Base-by-base conservation (phyloP, 345 rosid genomes). In the Lepidium aucheri region DNA sequence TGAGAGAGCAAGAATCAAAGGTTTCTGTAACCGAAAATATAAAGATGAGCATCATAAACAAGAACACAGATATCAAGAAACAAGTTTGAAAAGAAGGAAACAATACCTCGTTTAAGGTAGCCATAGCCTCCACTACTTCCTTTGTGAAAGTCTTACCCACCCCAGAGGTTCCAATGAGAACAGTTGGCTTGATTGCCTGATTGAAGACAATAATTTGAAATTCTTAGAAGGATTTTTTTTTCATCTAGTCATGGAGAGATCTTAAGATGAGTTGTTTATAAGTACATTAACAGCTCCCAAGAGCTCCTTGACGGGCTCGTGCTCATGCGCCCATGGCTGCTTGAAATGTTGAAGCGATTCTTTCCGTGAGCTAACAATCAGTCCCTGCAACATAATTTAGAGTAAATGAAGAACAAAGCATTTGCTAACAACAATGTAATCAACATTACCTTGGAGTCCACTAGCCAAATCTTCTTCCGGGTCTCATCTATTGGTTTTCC, bases 301-400 rank as follows among this genome's bases (percentile, higher is more conserved):
- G 32, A 94, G 89, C 44, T 69, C 75, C 80, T 76, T 86, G 69
- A 88, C 62, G 5, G 96, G 90, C 65, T 88, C 89, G 46, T 85
- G 95, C 40, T 84, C 90, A 66, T 90, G 99, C 5, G 97, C 95
- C 96, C 95, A 90, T 18, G 97, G 96, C 86, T 84, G 70, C 86
- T 94, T 88, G 74, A 90, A 94, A 68, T 94, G 96, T 65, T 94
- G 99, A 77, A 90, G 90, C 0, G 91, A 84, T 66, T 85, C 88
- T 58, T 68, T 77, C 4, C 97, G 88, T 17, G 90, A 85, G 32
- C 76, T 79, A 61, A 88, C 88, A 51, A 94, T 85, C 71, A 94
- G 75, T 65, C 97, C 99, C 97, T 89, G 81, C 14, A 73, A 58
- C 9, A 58, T 40, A 7, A 49, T 8, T 54, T 76, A 62, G 49